Base-by-base conservation (phyloP, 345 rosid species). In the Murraya koenigii region DNA sequence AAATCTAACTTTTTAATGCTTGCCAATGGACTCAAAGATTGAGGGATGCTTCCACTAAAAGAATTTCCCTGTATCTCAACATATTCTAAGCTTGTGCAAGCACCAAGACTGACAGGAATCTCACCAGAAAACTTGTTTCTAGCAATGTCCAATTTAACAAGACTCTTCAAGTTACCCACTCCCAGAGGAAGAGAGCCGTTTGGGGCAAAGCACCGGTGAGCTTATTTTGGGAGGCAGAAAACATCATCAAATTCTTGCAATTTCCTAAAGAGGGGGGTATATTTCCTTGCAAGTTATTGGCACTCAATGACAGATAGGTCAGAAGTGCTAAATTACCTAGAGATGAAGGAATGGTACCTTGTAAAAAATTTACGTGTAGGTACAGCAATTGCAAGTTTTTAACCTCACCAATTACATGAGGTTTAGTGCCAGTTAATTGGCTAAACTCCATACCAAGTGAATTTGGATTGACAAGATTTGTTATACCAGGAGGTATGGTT, bases 381-480 rank as follows among this genome's bases (percentile, higher is more conserved):
- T 1, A 0, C 1, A 84, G 11, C 68, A 44, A 44, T 44, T 44
- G 49, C 49, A 44, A 44, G 49, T 44, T 44, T 41, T 44, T 44
- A 13, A 44, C 25, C 44, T 76, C 65, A 4, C 79, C 77, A 3
- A 81, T 58, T 1, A 14, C 60, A 6, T 4, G 0, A 3, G 80
- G 86, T 25, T 81, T 81, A 22, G 54, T 5, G 11, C 81, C 77
- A 1, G 66, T 72, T 7, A 84, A 30, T 0, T n/a, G 61, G 44
- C 79, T 81, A 2, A 4, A 1, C 28, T 35, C 10, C 32, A 81
- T 2, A 0, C 1, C 9, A 3, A 81, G 26, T 0, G 0, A 1
- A 35, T 47, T 38, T 62, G 81, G 61, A 23, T 63, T 81, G 20
- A 62, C 65, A 4, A 84, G 84, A 36, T 84, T 81, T 7, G 71